These are phyloP conservation scores for Neurospora sp. DNA, from an alignment of 495 filamentous ascomycete genomes.

Conservation along the genomic window DNA sequence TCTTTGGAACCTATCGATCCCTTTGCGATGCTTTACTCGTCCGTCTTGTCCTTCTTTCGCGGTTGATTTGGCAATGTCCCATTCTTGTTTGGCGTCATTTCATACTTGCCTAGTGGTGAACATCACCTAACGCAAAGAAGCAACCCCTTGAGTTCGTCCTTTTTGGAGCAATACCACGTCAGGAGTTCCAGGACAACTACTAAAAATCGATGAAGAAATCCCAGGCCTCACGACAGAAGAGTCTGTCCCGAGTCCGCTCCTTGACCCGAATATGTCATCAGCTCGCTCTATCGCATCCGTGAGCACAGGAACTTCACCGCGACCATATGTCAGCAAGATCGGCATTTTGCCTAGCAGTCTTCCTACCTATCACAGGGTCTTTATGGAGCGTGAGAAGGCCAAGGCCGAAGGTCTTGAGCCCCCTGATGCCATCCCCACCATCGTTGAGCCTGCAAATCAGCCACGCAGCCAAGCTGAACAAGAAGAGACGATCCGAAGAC, in stretches of 20 bases:
- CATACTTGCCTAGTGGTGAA: slow-evolving; percentile 1
- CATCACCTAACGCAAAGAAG: slow-evolving; percentile 12
- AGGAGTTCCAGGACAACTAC: slow-evolving; percentile 14
- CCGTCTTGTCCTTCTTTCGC: neutral
- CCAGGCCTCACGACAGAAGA: slow-evolving; percentile 9
- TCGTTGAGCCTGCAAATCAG: slow-evolving; percentile 40
- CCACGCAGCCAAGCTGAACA: slow-evolving; percentile 60
- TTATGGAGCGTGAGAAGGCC: slow-evolving; percentile 63
- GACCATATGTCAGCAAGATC: slow-evolving; percentile 65
- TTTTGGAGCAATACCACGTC: slow-evolving; percentile 27
- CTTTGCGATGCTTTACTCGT: neutral
- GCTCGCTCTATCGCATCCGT: slow-evolving; percentile 34
- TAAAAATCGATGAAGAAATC: slow-evolving; percentile 13
- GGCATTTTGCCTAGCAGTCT: slow-evolving; percentile 83
- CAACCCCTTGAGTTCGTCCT: slow-evolving; percentile 18
- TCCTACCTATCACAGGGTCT: slow-evolving; percentile 79
- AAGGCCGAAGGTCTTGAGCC: slow-evolving; percentile 28
- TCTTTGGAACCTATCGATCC: neutral
- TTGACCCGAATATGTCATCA: slow-evolving; percentile 29
- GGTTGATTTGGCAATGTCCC: neutral
- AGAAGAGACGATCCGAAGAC: slow-evolving; percentile 59
- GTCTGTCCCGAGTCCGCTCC: slow-evolving; percentile 22
- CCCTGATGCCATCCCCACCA: slow-evolving; percentile 25
- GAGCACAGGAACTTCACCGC: slow-evolving; percentile 33
- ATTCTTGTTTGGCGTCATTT: neutral